phyloP scores from a whole-genome alignment of 441 rosid species.

The Populus hybrid region DNA sequence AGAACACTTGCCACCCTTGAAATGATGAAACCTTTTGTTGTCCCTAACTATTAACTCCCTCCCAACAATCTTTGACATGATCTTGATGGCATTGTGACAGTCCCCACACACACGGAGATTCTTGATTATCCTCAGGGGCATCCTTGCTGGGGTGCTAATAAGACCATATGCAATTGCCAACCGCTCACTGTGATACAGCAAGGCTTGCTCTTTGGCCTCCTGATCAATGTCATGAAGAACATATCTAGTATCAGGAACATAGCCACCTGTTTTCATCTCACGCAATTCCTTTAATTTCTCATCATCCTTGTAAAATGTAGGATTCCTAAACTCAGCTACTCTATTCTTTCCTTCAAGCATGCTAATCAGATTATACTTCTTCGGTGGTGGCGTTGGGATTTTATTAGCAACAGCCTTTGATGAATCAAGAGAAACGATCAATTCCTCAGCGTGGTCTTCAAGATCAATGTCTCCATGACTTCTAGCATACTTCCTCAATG shows the following conservation, averaged over 20 bases:
- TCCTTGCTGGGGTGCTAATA: conserved; percentile 47
- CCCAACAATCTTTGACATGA: conserved; percentile 37
- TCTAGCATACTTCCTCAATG: conserved; percentile 53
- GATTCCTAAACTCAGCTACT: conserved; percentile 58
- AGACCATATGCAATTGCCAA: conserved; percentile 65
- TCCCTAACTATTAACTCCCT: conserved; percentile 61
- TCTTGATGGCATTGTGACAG: conserved; percentile 45
- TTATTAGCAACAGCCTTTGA: conserved; percentile 52
- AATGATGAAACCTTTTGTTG: conserved; percentile 75
- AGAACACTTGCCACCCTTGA: conserved; percentile 77
- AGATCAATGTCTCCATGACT: conserved; percentile 76
- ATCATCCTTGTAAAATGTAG: conserved; percentile 67
- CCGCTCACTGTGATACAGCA: conserved; percentile 80
- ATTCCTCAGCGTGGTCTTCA: conserved; percentile 64
- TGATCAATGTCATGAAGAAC: conserved; percentile 86
- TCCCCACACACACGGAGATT: conserved; percentile 27
- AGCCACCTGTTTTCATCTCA: conserved; percentile 46
- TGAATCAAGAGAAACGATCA: conserved; percentile 64
- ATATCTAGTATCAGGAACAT: conserved; percentile 74
- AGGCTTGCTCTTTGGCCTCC: conserved; percentile 85
- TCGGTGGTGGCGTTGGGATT: conserved; percentile 22
- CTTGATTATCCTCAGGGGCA: conserved; percentile 45
- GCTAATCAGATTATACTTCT: conserved; percentile 34
- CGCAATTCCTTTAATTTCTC: conserved; percentile 51
- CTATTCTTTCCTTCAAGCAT: conserved; percentile 73